A percentile compares a stretch with the other conserved stretches of the same genome.
These are phyloP conservation scores for Xylaria sp. DNA, from an alignment of 2,329 filamentous ascomycete species.

Conservation along the genomic window DNA sequence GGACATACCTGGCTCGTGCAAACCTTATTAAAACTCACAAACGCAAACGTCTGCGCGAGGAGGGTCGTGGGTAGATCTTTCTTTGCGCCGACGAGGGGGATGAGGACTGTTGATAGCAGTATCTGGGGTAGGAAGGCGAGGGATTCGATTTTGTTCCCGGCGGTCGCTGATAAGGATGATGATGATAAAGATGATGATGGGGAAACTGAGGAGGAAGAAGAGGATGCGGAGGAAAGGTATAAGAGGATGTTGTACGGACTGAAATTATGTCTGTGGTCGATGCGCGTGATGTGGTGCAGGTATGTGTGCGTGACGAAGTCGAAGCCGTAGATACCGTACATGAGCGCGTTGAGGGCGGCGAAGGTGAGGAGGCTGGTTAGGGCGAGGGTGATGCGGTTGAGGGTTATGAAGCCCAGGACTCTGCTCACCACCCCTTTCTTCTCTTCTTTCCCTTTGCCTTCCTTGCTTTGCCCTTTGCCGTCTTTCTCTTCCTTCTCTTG, in stretches of 20 bases:
- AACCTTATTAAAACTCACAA: constrained; percentile 97
- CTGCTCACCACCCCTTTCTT: too few relatives aligned
- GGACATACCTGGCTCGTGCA: constrained; percentile 91
- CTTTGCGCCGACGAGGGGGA: constrained; percentile 73
- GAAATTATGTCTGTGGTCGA: constrained; percentile 98
- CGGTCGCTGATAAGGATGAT: not conserved
- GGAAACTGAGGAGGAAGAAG: constrained; percentile 18
- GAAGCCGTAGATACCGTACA: constrained; percentile 74
- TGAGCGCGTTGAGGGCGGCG: constrained; percentile 63
- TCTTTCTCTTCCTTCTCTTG: not conserved
- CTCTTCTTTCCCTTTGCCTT: not conserved
- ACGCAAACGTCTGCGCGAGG: constrained; percentile 93
- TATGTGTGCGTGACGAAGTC: constrained; percentile 87
- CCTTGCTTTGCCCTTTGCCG: not conserved
- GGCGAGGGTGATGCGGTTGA: constrained; percentile 52
- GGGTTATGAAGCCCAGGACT: constrained; percentile 52
- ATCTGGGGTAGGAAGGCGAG: constrained; percentile 88
- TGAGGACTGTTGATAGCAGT: constrained; percentile 67
- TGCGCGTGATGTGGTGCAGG: constrained; percentile 83
- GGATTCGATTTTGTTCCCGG: constrained; percentile 56
- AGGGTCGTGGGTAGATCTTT: constrained; percentile 76
- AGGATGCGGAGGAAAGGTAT: constrained; percentile 69
- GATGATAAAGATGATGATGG: not conserved
- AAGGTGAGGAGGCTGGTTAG: constrained; percentile 69
- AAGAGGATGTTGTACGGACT: constrained; percentile 91